Base-by-base conservation (phyloP, 805 yeast species). In the Candida patagonica region DNA sequence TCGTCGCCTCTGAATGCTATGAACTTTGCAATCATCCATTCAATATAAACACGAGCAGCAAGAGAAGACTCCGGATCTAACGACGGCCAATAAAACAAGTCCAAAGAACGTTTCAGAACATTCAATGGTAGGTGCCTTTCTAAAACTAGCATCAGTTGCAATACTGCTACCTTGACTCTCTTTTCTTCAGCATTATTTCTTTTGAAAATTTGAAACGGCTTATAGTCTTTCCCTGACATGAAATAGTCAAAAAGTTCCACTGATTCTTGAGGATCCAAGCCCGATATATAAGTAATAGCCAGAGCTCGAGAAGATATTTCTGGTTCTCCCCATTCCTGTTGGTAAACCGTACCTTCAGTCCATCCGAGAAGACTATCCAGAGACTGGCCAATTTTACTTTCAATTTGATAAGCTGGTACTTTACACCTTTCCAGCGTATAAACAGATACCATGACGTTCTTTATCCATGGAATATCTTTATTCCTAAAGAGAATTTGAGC, bases 31-130 rank as follows among this genome's bases (percentile, higher is more conserved):
- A 80, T 58, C 10, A 79, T 63, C 95, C 95, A 88, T 53, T 88
- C 96, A 40, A 83, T 60, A 51, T 80, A 84, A 2, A 71, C 61
- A 42, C 96, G 70, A 4, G 76, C 82, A 34, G 77, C 62, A 0
- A 96, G 96, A 46, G 92, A 80, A 10, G 84, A 74, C 46, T 89
- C 97, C 2, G 63, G 59, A 30, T 68, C 63, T 9, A 84, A 61
- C 6, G 63, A 54, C 0, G 57, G 55, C 4, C 67, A 37, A 9
- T 70, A 46, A 8, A 24, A 23, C 6, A 39, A 37, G 0, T 57
- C 45, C 6, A 73, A 53, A 29, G 50, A 33, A 1, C 54, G 47
- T 1, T 49, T 31, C 2, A 62, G 42, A 13, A 61, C 37, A 0
- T 43, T 44, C 0, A 42, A 42, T 2, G 52, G 34, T 4, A 63